These are phyloP conservation scores for Alternaria sp. DNA, from an alignment of 2,329 filamentous ascomycete genomes.

Conservation along the genomic window DNA sequence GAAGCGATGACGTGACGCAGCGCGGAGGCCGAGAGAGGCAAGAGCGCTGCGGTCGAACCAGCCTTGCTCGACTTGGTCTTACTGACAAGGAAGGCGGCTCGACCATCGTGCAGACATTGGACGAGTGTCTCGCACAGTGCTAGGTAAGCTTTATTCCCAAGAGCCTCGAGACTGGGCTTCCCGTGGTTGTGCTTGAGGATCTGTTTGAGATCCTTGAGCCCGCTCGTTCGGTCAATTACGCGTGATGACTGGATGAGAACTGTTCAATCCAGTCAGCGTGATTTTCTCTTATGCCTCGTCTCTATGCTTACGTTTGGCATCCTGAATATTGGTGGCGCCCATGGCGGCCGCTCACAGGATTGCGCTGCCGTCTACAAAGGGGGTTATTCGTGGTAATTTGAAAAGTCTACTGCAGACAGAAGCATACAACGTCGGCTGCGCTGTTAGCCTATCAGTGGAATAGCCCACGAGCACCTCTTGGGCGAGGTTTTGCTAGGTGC, in stretches of 20 bases:
- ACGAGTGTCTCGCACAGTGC: constrained; percentile 85
- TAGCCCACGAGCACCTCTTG: background rate
- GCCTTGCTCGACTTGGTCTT: constrained; percentile 51
- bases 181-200: constrained; percentile 64
- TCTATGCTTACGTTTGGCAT: constrained; percentile 43
- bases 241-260: constrained; percentile 42
- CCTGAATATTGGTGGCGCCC: constrained; percentile 46
- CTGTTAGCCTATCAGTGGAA: background rate
- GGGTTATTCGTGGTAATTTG: background rate
- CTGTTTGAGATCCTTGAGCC: constrained; percentile 64
- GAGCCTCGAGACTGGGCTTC: constrained; percentile 51
- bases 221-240: constrained; percentile 58
- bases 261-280: constrained; percentile 25
- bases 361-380: constrained; percentile 13
- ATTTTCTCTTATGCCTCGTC: background rate
- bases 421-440: background rate
- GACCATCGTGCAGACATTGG: constrained; percentile 72
- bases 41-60: constrained; percentile 53
- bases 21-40: constrained; percentile 75
- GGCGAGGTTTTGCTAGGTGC: background rate
- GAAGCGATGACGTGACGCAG: constrained; percentile 77
- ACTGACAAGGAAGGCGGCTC: constrained; percentile 66
- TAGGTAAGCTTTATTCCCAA: constrained; percentile 83
- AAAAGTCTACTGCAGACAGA: background rate
- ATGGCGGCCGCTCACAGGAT: constrained; percentile 28